Evolutionary conservation across 345 rosid species (phyloP), one percentile per base, ranked within the genome.

Genomic region (Ceriops zippeliana): DNA sequence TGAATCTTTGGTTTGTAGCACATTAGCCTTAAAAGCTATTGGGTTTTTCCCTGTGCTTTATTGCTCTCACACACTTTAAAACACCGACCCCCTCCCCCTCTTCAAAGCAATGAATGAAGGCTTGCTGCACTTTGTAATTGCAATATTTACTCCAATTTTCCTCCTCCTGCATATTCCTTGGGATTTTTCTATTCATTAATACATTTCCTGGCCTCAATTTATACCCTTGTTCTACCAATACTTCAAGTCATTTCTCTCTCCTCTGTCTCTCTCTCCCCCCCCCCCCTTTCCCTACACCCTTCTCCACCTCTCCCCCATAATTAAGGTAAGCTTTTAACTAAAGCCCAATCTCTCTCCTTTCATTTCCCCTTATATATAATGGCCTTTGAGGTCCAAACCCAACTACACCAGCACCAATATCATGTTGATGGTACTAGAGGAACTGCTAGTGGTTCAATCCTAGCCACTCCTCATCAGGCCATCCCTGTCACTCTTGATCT

Each of bases 291-390:
- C n/a, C n/a, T 51, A 56, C 68, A 57, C 81, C 75, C 80, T 75
- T 86, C 86, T 73, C 87, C 86, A 75, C 84, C 85, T 81, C 90
- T 81, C 81, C 75, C 80, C 83, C 86, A 63, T 79, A 82, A 88
- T 91, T 91, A 68, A 86, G 79, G 83, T 80, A 83, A 82, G 87
- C 87, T 85, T 91, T 89, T 82, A 87, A 80, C 75, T 21, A 78
- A 71, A 80, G 51, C 85, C 78, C 87, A 56, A 67, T 77, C 81
- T 78, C 69, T 70, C 85, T 66, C 70, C 52, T 63, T 68, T 66
- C 70, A 7, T 51, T 63, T 69, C 75, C 58, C 28, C 13, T 66
- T 80, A 75, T 86, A 83, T 89, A 86, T 27, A 56, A 56, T 80
- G 86, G 69, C 85, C 84, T 80, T 68, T 9, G 60, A 75, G 58